Conservation (phyloP, 192 early-diverging fungal genomes). For the Coemansia sp. region DNA sequence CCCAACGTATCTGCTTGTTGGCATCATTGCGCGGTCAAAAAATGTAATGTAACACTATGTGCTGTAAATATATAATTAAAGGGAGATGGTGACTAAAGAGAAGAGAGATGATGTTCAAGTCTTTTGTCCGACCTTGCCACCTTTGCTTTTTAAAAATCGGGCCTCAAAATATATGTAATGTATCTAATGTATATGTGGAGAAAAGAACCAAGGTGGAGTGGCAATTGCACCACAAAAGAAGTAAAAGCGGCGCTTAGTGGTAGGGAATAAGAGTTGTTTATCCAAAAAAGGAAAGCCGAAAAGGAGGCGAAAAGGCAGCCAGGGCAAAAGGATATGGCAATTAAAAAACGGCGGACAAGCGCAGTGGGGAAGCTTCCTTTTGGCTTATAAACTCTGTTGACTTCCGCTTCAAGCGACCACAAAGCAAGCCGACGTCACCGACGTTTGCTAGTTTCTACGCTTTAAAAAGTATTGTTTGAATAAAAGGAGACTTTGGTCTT, state of each 20-base stretch:
- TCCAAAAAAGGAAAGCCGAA: neutral
- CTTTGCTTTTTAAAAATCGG: no score
- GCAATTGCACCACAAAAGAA: neutral
- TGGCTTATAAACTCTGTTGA: slow-evolving; percentile 2
- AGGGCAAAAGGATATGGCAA: neutral
- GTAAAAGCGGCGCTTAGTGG: neutral
- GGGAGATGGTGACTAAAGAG: no score
- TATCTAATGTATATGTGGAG: neutral
- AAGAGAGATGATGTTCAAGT: neutral
- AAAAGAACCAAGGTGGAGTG: neutral
- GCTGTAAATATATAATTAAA: slow-evolving; percentile 1
- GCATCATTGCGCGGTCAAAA: neutral
- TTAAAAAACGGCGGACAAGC: neutral
- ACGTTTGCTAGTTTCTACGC: neutral
- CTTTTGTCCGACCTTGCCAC: neutral
- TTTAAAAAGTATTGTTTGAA: neutral
- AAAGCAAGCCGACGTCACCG: neutral
- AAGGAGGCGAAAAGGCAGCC: neutral
- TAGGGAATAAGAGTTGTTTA: neutral
- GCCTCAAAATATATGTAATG: neutral
- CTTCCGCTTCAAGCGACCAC: neutral
- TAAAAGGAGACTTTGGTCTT: neutral
- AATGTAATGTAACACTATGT: neutral
- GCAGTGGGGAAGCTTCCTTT: neutral
- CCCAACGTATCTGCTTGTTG: slow-evolving; percentile 8